Evolutionary conservation across 2,329 filamentous ascomycete species (phyloP).

Genomic region (Monosporascus sp.): DNA sequence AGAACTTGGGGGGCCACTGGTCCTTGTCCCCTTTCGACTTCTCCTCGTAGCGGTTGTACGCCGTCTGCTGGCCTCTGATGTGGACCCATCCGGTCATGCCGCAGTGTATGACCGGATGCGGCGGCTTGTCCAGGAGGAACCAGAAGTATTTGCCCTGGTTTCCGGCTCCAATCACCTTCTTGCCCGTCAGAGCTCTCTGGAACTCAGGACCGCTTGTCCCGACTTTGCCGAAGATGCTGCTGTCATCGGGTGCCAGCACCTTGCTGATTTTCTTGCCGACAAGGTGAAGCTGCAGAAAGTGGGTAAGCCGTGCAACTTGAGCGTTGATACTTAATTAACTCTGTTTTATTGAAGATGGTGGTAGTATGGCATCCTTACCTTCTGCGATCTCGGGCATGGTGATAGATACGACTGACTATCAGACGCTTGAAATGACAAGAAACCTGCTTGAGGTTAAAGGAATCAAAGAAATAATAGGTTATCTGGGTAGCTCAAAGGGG

Average conservation of each 20-base stretch:
- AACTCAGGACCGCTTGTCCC: constrained; percentile 76
- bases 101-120: constrained; percentile 86
- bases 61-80: constrained; percentile 71
- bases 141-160: constrained; percentile 98
- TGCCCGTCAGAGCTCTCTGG: constrained; percentile 67
- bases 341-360: background rate
- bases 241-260: constrained; percentile 71
- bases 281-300: constrained; percentile 78
- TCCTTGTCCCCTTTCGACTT: constrained; percentile 56
- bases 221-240: constrained; percentile 84
- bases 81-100: constrained; percentile 85
- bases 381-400: constrained; percentile 26
- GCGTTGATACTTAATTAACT: background rate
- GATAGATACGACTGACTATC: background rate
- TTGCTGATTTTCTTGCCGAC: constrained; percentile 74
- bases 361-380: constrained; percentile 12
- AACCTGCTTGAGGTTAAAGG: too few species aligned
- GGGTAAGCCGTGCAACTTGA: constrained; percentile 74
- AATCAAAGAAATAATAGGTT: background rate
- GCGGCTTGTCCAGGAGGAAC: constrained; percentile 67
- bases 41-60: constrained; percentile 79
- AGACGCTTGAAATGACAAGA: too few species aligned
- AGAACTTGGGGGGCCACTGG: constrained; percentile 85
- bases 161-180: constrained; percentile 64
- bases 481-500: background rate